Base-by-base conservation (phyloP, 1,284 basidiomycete genomes). In the Phylloboletellus chloephorus region DNA sequence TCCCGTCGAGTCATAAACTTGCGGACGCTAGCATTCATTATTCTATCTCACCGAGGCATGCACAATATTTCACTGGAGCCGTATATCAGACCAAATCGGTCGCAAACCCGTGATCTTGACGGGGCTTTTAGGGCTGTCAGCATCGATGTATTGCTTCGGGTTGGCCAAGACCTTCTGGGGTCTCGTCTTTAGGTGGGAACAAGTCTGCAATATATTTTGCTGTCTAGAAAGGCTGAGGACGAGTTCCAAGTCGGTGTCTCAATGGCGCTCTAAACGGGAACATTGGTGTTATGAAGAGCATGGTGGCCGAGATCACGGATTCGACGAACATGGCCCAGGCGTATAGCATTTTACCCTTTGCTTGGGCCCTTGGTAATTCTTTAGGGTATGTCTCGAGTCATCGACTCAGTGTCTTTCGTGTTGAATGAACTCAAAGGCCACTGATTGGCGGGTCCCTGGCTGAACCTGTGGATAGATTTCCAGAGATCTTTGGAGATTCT, bases 41-140 rank as follows among this genome's bases (percentile, higher is more conserved):
- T 77, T 78, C 62, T 76, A 69, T 47, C 62, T 73, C n/a, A 70
- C 72, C 3, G 71, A 77, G 49, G 71, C 74, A 3, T 51, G 71
- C 40, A 78, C 76, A 4, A 73, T 81, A 20, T 67, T 81, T 22
- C 74, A 79, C 49, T 85, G 82, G 82, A 79, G 78, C 54, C 70
- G 75, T 21, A 53, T 73, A 5, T 85, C 82, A 2, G 82, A 85
- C 54, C 61, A 67, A 26, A 65, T 82, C 13, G 82, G 82, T 20
- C 70, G 82, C 15, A 80, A 74, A 52, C 81, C 82, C 0, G 68
- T 86, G 17, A 67, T 85, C 33, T 60, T 83, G 42, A 67, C 66
- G 5, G 82, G 82, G 0, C 63, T 79, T 1, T 62, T 72, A 24
- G 82, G 81, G 10, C 58, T 79, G 3, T 72, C 73, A 7, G 37